phyloP scores from a whole-genome alignment of 768 basidiomycete genomes.

The Sarcomyxa edulis region DNA sequence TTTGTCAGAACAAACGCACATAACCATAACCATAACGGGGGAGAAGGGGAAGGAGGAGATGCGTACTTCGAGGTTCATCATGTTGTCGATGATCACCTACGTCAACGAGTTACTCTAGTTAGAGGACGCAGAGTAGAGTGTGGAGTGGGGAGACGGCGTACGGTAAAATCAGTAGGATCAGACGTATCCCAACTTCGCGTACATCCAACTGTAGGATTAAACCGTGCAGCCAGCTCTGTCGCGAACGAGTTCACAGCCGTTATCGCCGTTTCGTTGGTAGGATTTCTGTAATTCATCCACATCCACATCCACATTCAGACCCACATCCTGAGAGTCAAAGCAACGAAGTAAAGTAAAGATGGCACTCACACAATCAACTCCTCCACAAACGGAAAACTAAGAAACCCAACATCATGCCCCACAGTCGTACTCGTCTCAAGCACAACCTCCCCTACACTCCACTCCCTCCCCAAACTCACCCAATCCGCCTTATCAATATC shows the following conservation, averaged over 20 bases:
- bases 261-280: conserved; percentile 49
- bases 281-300: no score
- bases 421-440: conserved; percentile 41
- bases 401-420: conserved; percentile 68
- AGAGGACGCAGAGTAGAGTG: neutral
- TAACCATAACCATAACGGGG: no score
- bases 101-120: neutral
- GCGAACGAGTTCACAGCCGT: conserved; percentile 56
- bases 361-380: conserved; percentile 52
- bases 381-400: conserved; percentile 63
- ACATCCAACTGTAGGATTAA: conserved; percentile 55
- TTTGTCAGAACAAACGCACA: no score
- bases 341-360: neutral
- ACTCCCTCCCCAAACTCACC: conserved; percentile 46
- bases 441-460: conserved; percentile 46
- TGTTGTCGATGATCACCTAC: conserved; percentile 73
- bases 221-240: conserved; percentile 48
- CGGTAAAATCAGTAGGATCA: conserved; percentile 57
- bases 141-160: conserved; percentile 15
- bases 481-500: conserved; percentile 44
- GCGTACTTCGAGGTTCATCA: conserved; percentile 68
- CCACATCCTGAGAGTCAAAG: neutral
- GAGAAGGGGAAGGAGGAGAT: neutral
- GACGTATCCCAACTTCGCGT: conserved; percentile 64
- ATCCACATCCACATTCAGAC: no score